A percentile compares a stretch with the other conserved stretches of the same genome.
These are phyloP conservation scores for Ophiosphaerella korrae DNA, from an alignment of 2,329 filamentous ascomycete genomes.

Conservation along the genomic window DNA sequence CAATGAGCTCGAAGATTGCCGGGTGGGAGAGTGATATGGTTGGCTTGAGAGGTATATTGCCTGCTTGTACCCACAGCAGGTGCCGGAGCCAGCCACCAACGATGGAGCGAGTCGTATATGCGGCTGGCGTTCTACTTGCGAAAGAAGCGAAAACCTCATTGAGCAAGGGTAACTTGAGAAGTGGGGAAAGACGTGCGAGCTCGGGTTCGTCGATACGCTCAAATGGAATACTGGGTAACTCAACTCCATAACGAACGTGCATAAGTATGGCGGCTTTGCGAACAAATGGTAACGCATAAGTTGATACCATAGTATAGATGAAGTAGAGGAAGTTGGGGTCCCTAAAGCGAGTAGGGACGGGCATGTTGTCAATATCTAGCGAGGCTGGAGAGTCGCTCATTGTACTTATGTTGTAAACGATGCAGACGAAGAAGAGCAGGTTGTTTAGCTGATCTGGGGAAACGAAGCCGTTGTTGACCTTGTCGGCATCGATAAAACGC, in stretches of 20 bases:
- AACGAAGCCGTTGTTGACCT: constrained; percentile 26
- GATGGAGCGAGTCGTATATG: constrained; percentile 53
- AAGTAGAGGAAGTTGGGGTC: constrained; percentile 40
- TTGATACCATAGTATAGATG: constrained; percentile 61
- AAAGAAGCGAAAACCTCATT: constrained; percentile 74
- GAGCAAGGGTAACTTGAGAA: constrained; percentile 76
- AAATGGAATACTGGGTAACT: constrained; percentile 71
- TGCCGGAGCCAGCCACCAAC: constrained; percentile 76
- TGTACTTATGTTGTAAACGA: constrained; percentile 36
- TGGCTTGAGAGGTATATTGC: constrained; percentile 48
- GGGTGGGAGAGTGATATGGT: constrained; percentile 72
- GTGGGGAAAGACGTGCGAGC: constrained; percentile 77
- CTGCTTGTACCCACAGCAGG: constrained; percentile 50
- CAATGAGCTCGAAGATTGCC: constrained; percentile 90
- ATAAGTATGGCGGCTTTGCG: constrained; percentile 84
- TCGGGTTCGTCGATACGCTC: constrained; percentile 71
- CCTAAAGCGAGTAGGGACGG: constrained; percentile 28
- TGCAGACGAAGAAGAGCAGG: constrained; percentile 39
- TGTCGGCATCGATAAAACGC: constrained; percentile 33
- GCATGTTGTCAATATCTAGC: constrained; percentile 32
- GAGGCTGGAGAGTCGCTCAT: constrained; percentile 28
- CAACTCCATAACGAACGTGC: constrained; percentile 85
- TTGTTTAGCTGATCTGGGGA: constrained; percentile 35
- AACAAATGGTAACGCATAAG: constrained; percentile 88
- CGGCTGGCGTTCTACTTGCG: constrained; percentile 36